Evolutionary conservation across 345 rosid species (phyloP).

Genomic region (Populus alba): DNA sequence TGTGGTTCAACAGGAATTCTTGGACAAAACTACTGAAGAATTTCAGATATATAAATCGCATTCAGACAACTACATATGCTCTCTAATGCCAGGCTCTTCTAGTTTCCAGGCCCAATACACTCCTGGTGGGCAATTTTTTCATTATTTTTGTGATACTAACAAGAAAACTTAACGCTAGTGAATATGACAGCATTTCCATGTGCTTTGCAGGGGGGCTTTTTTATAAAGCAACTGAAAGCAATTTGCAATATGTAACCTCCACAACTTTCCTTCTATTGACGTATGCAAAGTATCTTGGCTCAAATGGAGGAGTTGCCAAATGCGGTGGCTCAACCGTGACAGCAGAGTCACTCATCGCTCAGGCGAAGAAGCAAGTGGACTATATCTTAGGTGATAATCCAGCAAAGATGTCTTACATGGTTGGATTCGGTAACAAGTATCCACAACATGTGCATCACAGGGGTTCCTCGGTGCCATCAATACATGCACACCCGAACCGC

Average conservation of each 20-base stretch:
- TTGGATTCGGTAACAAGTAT: constrained; percentile 71
- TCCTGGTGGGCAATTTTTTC: constrained; percentile 35
- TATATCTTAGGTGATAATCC: constrained; percentile 88
- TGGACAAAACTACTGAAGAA: constrained; percentile 44
- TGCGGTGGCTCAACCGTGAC: constrained; percentile 45
- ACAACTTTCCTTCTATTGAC: constrained; percentile 78
- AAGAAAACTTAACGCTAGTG: neutral
- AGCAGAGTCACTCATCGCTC: constrained; percentile 36
- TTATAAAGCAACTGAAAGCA: constrained; percentile 86
- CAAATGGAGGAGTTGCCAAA: constrained; percentile 37
- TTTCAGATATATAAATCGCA: constrained; percentile 56
- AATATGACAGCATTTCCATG: neutral
- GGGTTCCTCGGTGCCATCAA: constrained; percentile 79
- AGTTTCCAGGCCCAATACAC: constrained; percentile 63
- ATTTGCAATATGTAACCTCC: constrained; percentile 97
- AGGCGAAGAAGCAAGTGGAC: constrained; percentile 75
- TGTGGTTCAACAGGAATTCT: constrained; percentile 41
- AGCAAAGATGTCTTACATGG: constrained; percentile 76
- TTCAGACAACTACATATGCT: constrained; percentile 70
- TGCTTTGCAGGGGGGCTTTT: constrained; percentile 66
- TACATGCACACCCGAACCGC: constrained; percentile 58
- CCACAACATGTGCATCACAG: constrained; percentile 85
- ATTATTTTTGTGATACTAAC: neutral
- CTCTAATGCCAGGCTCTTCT: constrained; percentile 57
- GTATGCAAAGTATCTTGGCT: constrained; percentile 65